These are phyloP conservation scores for Rostrohypoxylon terebratum DNA, from an alignment of 495 filamentous ascomycete genomes.

Conservation along the genomic window DNA sequence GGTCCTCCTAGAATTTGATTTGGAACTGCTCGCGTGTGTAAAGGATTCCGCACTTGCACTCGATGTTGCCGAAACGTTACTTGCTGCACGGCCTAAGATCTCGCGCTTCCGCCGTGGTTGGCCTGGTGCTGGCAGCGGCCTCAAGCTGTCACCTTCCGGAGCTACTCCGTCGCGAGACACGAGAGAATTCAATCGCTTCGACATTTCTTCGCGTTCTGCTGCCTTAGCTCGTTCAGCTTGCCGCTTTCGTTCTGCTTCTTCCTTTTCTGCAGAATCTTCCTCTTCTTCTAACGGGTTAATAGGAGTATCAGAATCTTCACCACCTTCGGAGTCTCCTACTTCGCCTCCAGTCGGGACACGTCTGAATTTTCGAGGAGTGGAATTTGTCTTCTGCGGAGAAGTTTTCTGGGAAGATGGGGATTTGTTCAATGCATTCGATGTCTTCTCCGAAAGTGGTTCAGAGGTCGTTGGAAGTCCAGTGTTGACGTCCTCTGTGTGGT, in stretches of 20 bases:
- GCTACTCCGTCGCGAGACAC: conserved; percentile 35
- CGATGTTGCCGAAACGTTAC: conserved; percentile 61
- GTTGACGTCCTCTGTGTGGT: conserved; percentile 40
- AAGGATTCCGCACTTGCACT: conserved; percentile 42
- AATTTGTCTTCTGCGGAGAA: conserved; percentile 20
- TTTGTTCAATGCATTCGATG: conserved; percentile 54
- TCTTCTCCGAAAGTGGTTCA: conserved; percentile 55
- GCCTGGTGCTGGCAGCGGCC: conserved; percentile 40
- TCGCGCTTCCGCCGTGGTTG: conserved; percentile 54
- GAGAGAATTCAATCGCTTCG: conserved; percentile 46
- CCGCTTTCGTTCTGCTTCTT: conserved; percentile 39
- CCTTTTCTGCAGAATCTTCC: conserved; percentile 28
- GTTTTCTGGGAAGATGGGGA: conserved; percentile 38
- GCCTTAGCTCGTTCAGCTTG: conserved; percentile 41
- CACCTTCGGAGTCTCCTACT: conserved; percentile 58
- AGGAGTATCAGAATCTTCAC: conserved; percentile 45
- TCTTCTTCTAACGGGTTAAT: conserved; percentile 32
- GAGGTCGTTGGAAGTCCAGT: conserved; percentile 31
- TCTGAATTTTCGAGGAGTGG: conserved; percentile 29
- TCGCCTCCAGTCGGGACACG: conserved; percentile 49
- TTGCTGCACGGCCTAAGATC: conserved; percentile 63
- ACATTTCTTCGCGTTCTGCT: conserved; percentile 43
- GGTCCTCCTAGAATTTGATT: conserved; percentile 21
- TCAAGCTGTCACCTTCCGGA: conserved; percentile 27
- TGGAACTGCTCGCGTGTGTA: conserved; percentile 23